Evolutionary conservation across 352 stramenopile genomes (phyloP), one percentile per base, ranked within the genome.

Genomic region (Globisporangium apiculatum): DNA sequence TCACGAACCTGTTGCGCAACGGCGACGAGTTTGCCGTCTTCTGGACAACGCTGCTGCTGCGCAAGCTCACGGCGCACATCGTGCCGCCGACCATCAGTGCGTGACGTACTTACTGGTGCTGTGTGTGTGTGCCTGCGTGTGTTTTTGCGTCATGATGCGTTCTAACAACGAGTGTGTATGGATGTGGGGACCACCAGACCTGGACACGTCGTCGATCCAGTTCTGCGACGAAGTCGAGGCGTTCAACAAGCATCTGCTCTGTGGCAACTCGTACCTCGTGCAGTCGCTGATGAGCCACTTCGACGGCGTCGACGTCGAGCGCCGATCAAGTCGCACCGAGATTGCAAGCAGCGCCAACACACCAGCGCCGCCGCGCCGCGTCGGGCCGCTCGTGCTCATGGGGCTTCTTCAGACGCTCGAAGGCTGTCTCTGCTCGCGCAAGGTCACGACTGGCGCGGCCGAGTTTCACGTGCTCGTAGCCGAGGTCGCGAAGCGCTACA

Each of bases 331-430:
- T 5, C 68, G 67, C 7, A 58, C 58, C 8, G 49, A 52, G 14
- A 61, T 57, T n/a, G 53, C 67, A 43, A 61, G 51, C 36, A 48
- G 57, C 7, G 51, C 64, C 10, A 12, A 12, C 7, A 43, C 40
- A 11, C 7, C 40, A 49, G 53, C 58, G 12, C 50, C 41, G 0
- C 18, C 55, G 7, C 64, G 55, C 7, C 65, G 41, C 51, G 65
- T 76, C n/a, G 84, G 83, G 0, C 82, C 86, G 35, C 75, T 98
- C 43, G 86, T 97, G 43, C 73, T 97, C 53, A 96, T 98, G 85
- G 89, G 87, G 1, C 62, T 96, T 53, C 79, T 97, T 45, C 79
- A 97, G 57, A 94, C 93, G 14, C 69, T 98, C 0, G 94, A 98
- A 66, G 82, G 71, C 7, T 79, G 93, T 24, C 61, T 98, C 12